Evolutionary conservation across 257 asterid species (phyloP).

Genomic region (Solanum ossicruentum): DNA sequence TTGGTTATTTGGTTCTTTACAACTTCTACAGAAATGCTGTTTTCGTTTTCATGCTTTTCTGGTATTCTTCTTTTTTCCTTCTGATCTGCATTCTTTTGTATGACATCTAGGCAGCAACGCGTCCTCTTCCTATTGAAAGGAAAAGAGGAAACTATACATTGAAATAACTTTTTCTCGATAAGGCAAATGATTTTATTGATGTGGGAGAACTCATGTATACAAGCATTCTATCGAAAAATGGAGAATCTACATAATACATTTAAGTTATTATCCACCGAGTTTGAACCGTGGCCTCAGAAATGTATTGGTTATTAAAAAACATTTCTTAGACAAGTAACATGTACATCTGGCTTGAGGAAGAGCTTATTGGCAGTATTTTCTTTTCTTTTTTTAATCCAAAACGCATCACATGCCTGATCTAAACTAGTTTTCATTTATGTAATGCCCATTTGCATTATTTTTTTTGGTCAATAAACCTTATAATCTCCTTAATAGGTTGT

Average conservation of each 20-base stretch:
- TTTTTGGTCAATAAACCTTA: background rate
- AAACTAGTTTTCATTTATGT: background rate
- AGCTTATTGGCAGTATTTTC: background rate
- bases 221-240: background rate
- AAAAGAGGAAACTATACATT: background rate
- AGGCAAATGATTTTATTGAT: background rate
- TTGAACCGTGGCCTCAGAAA: background rate
- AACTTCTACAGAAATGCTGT: constrained; percentile 98
- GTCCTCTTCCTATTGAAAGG: background rate
- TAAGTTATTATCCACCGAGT: background rate
- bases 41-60: constrained; percentile 94
- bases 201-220: background rate
- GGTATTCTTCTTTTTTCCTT: constrained; percentile 34
- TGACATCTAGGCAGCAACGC: background rate
- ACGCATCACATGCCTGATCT: background rate
- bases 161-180: background rate
- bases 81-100: background rate
- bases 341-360: background rate
- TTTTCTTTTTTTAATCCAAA: background rate
- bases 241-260: background rate
- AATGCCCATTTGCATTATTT: background rate
- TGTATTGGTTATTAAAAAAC: background rate
- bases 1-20: constrained; percentile 85
- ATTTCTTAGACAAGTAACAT: background rate
- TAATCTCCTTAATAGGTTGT: background rate